Percentiles rank a stretch among this genome's conserved stretches.
Evolutionary conservation across 148 eudicot species (phyloP).

Genomic region (Rhododendron henanense): DNA sequence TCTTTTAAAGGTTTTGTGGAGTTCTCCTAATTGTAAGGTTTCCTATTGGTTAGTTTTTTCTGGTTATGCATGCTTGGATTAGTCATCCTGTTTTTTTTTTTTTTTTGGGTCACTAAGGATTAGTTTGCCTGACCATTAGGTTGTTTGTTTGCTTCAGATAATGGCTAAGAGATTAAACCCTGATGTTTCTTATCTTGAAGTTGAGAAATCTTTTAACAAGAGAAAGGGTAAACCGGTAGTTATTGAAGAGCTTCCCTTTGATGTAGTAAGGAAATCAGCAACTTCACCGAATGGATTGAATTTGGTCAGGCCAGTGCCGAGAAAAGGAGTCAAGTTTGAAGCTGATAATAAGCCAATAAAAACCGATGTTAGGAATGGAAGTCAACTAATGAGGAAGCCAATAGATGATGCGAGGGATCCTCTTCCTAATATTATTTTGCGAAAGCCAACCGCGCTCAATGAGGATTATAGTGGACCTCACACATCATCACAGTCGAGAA

Average conservation of each 20-base stretch:
- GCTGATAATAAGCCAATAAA: conserved; percentile 31
- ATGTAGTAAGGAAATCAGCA: conserved; percentile 32
- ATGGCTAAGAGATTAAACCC: conserved; percentile 72
- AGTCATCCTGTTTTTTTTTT: neutral
- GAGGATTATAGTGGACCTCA: conserved; percentile 49
- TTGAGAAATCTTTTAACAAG: conserved; percentile 66
- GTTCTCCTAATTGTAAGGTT: neutral
- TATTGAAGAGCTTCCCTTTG: conserved; percentile 78
- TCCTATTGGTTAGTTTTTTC: neutral
- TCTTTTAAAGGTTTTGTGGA: neutral
- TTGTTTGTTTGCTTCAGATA: conserved; percentile 52
- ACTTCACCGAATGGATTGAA: conserved; percentile 46
- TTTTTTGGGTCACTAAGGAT: neutral
- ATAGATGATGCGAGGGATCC: conserved; percentile 28
- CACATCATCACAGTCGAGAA: conserved; percentile 37
- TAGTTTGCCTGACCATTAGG: neutral
- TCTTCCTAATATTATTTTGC: conserved; percentile 72
- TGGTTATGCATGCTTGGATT: neutral
- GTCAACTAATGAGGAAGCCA: conserved; percentile 24
- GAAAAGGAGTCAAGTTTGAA: conserved; percentile 67
- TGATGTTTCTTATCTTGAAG: conserved; percentile 65
- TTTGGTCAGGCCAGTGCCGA: conserved; percentile 72
- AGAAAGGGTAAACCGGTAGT: conserved; percentile 65
- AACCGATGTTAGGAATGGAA: conserved; percentile 35
- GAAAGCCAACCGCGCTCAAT: conserved; percentile 61